Evolutionary conservation across 495 filamentous ascomycete genomes (phyloP), one percentile per base, ranked within the genome.

Genomic region (Friedmanniomyces simplex): DNA sequence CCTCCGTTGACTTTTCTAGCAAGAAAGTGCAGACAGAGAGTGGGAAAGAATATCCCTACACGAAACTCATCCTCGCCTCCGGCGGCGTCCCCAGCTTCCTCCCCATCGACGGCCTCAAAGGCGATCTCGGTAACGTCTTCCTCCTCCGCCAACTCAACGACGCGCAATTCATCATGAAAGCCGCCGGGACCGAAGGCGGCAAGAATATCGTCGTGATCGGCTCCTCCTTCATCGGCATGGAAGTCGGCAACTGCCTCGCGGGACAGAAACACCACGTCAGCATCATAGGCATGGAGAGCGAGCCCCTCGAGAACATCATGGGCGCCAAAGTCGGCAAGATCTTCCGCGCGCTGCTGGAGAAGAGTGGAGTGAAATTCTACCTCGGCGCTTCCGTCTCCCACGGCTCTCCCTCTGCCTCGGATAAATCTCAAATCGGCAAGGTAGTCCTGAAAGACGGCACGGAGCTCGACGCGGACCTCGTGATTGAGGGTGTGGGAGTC

Each of bases 181-280:
- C 89, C 3, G 81, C 91, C 18, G 88, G 87, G n/a, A 80, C 85
- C 14, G 65, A 77, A 6, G 87, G 87, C 67, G 83, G 83, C 42
- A 95, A 93, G 76, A 95, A 95, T 71, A 80, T 96, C 64, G 89
- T 96, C 36, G 77, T 98, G 18, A 81, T 98, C 54, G 93, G 93
- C 20, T 87, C 82, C 53, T 90, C 86, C 47, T 96, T 98, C 71
- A 98, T 98, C 69, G 85, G 93, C 37, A 94, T 98, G 91, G 93
- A 98, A 72, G 80, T 95, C 26, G 88, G 84, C 41, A 95, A 91
- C 51, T 82, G 82, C 34, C 83, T 88, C 1, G 71, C 83, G 2
- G 72, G 81, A 13, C 84, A 84, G 53, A 82, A 81, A 51, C 89
- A 96, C 65, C 72, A 81, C 18, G 87, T 98, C 37, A 86, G 86